Evolutionary conservation across 2,329 filamentous ascomycete species (phyloP), one percentile per base, ranked within the genome.

Genomic region (Colletotrichum acutatum): DNA sequence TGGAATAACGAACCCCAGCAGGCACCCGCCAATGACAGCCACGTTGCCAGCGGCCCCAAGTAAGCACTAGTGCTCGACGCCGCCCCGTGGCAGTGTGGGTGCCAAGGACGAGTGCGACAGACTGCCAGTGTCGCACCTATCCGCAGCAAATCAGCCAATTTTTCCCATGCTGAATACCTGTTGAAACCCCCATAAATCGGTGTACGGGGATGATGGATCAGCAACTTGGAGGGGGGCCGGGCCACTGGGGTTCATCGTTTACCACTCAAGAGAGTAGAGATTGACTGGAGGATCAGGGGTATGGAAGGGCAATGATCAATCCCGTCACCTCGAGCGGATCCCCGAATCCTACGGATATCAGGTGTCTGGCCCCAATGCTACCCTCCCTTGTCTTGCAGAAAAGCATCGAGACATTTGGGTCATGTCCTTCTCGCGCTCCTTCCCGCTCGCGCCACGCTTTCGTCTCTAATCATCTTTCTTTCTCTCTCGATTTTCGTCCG

Each of bases 31-130:
- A 73, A 70, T 70, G 49, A 59, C n/a, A 26, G 34, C 26, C n/a
- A 30, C 34, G 52, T 30, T 14, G 14, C 22, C 60, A 30, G 60
- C 58, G 34, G 60, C 52, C 56, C 60, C 34, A 61, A 57, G 71
- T 68, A 59, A 66, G 66, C 71, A 56, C 71, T 71, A 73, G 37
- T 30, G 69, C 54, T 42, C 30, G 46, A 61, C 28, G 32, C 26
- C 26, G 60, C 66, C 66, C 66, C 28, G 66, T 65, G 49, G 71
- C 66, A 30, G 62, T 69, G 59, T 24, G 42, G 42, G n/a, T 42
- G 65, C 65, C 49, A 68, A 59, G 65, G 14, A 46, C 49, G 34
- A 58, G 59, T 32, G 63, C 32, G 32, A 34, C 32, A 34, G 32
- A 34, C 32, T 42, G 37, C 37, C 34, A 58, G 59, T 32, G 63